Conservation (phyloP, 164 flowering plant species). For the Taxillus chinensis region DNA sequence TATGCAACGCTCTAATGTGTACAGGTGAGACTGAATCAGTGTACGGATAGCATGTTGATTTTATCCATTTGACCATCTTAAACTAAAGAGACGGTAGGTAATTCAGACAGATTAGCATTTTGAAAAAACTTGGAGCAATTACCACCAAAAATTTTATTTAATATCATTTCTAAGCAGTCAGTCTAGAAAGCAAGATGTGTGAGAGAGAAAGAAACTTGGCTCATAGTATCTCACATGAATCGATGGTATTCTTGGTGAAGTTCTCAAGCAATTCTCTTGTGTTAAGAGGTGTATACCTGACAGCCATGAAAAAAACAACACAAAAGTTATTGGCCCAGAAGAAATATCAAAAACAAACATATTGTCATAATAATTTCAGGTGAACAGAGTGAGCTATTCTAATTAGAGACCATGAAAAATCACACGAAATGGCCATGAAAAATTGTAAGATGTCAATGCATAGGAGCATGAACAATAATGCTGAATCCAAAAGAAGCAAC, state of each 20-base stretch:
- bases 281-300: constrained; percentile 78
- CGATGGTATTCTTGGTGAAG: constrained; percentile 53
- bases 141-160: background rate
- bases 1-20: no score
- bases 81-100: no score
- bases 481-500: no score
- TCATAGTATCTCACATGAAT: constrained; percentile 52
- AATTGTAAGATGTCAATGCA: no score
- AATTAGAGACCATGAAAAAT: background rate
- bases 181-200: background rate
- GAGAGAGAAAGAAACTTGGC: background rate
- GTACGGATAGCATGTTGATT: no score
- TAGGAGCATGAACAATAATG: no score
- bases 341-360: background rate
- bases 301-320: constrained; percentile 11
- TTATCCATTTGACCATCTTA: no score
- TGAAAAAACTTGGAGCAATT: no score
- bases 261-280: constrained; percentile 77
- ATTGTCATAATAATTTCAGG: background rate
- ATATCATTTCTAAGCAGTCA: background rate
- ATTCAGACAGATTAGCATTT: no score
- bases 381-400: background rate
- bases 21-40: no score
- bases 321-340: background rate
- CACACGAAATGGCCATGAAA: no score